These are phyloP conservation scores for Corynascus novoguineensis DNA, from an alignment of 495 filamentous ascomycete genomes.

Conservation along the genomic window DNA sequence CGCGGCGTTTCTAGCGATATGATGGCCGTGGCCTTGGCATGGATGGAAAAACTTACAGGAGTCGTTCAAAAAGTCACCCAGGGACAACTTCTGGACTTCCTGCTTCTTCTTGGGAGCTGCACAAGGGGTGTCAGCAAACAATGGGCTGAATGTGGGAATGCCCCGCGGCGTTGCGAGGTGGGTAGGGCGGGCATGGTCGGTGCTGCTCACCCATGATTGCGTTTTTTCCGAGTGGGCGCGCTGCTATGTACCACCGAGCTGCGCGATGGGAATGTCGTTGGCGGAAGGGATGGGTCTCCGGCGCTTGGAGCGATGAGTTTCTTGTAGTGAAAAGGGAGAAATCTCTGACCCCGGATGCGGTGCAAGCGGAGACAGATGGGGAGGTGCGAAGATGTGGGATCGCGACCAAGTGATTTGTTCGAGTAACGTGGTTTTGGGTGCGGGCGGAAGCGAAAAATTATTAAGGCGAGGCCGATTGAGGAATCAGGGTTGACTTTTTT, in stretches of 20 bases:
- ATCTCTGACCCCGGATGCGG: not conserved
- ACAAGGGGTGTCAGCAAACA: slow-evolving; percentile 34
- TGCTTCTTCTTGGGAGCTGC: slow-evolving; percentile 87
- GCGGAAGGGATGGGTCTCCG: slow-evolving; percentile 13
- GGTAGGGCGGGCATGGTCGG: slow-evolving; percentile 17
- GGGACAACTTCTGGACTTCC: slow-evolving; percentile 82
- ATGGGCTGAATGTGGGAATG: not conserved
- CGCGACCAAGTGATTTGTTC: slow-evolving; percentile 11
- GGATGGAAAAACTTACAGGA: slow-evolving; percentile 55
- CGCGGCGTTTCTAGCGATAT: slow-evolving; percentile 11
- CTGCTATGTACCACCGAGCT: slow-evolving; percentile 40
- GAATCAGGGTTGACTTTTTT: slow-evolving; percentile 34
- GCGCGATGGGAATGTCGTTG: slow-evolving; percentile 32
- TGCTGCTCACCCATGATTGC: slow-evolving; percentile 81
- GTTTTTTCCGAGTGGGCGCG: slow-evolving; percentile 44
- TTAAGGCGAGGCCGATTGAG: slow-evolving; percentile 17
- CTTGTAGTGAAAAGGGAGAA: not conserved
- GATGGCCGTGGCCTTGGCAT: slow-evolving; percentile 22
- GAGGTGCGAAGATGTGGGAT: slow-evolving; percentile 4
- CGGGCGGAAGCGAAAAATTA: slow-evolving; percentile 25
- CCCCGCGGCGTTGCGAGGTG: slow-evolving; percentile 16
- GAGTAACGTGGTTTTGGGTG: slow-evolving; percentile 10
- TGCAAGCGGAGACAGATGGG: slow-evolving; percentile 10
- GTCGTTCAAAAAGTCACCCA: slow-evolving; percentile 85
- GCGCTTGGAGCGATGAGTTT: slow-evolving; percentile 2